phyloP scores from a whole-genome alignment of 148 eudicot species.

The Persicaria tinctoria region DNA sequence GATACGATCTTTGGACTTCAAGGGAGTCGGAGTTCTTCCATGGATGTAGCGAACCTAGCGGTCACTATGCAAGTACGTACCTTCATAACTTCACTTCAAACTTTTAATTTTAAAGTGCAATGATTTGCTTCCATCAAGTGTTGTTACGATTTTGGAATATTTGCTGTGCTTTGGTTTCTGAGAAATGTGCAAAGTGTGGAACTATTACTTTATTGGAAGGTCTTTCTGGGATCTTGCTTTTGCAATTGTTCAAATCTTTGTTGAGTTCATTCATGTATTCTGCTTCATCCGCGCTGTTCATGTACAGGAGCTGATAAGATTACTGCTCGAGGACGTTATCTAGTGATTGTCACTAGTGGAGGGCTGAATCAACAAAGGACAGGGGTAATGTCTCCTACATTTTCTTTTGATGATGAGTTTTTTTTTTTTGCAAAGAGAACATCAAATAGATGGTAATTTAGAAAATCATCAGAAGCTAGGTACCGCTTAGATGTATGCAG shows the following conservation, averaged over 20 bases:
- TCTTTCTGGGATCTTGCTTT: constrained; percentile 8
- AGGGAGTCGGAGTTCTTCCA: constrained; percentile 53
- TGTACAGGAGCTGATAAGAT: constrained; percentile 60
- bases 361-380: constrained; percentile 98
- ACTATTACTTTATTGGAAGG: not conserved
- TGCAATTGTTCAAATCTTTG: not conserved
- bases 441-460: not conserved
- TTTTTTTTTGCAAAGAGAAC: not conserved
- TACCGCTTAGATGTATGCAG: not conserved
- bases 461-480: not conserved
- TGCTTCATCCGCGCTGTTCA: not conserved
- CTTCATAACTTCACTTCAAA: not conserved
- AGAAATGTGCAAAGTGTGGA: not conserved
- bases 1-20: constrained; percentile 67
- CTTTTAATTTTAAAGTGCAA: not conserved
- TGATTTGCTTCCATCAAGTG: not conserved
- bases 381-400: constrained; percentile 54
- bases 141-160: not conserved
- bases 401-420: constrained; percentile 14
- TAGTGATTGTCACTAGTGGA: constrained; percentile 86
- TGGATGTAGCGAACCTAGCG: constrained; percentile 75
- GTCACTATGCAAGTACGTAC: constrained; percentile 57
- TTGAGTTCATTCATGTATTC: not conserved
- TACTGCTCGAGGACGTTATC: constrained; percentile 52
- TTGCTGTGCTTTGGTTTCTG: not conserved